These are phyloP conservation scores for Serendipita vermifera DNA, from an alignment of 768 basidiomycete species.

Conservation along the genomic window DNA sequence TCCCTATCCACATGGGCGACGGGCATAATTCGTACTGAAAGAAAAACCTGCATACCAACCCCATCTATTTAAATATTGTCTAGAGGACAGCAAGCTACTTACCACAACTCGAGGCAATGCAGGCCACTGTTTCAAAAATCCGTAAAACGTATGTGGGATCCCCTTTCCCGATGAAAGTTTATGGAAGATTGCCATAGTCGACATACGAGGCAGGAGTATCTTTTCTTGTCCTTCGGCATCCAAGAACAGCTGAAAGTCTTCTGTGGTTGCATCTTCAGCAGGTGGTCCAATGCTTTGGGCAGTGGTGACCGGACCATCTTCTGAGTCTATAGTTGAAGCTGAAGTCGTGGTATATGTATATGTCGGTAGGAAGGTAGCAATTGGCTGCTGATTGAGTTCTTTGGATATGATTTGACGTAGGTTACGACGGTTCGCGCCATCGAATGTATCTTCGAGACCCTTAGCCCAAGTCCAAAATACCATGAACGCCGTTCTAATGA, in stretches of 20 bases:
- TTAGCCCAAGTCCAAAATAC: constrained; percentile 52
- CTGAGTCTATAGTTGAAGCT: not conserved
- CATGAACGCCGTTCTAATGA: constrained; percentile 34
- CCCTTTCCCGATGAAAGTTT: constrained; percentile 41
- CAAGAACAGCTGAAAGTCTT: constrained; percentile 17
- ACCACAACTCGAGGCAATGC: constrained; percentile 52
- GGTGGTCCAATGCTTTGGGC: constrained; percentile 22
- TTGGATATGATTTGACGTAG: constrained; percentile 40
- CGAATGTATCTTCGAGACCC: constrained; percentile 50
- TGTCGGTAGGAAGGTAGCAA: not conserved
- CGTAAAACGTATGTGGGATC: constrained; percentile 53
- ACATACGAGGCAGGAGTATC: constrained; percentile 30
- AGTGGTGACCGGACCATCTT: constrained; percentile 18
- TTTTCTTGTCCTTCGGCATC: constrained; percentile 18
- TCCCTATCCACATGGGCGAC: constrained; percentile 34
- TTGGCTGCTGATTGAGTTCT: not conserved
- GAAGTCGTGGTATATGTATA: not conserved
- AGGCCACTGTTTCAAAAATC: constrained; percentile 53
- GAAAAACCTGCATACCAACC: constrained; percentile 37
- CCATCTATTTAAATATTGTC: not conserved
- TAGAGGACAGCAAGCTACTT: constrained; percentile 18
- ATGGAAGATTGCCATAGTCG: constrained; percentile 45
- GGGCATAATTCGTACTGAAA: constrained; percentile 43
- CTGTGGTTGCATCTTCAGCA: constrained; percentile 10
- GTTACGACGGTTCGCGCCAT: constrained; percentile 40